Evolutionary conservation across 129 eudicot species (phyloP).

Genomic region (Mikania micrantha): DNA sequence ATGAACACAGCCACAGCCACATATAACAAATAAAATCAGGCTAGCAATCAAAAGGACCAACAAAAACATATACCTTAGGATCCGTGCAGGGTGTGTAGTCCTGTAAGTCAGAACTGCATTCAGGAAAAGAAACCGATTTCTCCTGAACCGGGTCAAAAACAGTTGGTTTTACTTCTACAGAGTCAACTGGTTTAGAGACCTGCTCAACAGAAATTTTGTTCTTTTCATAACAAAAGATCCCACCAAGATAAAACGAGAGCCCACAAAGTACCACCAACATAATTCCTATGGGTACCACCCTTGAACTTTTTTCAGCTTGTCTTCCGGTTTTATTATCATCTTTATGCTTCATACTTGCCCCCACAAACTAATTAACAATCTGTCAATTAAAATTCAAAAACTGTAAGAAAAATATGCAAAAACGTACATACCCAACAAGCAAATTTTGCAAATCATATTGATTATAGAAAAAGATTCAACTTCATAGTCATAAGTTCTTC

Average conservation of each 20-base stretch:
- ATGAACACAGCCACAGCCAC: neutral
- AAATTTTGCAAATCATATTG: neutral
- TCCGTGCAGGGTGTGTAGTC: conserved; percentile 99
- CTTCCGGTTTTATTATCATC: conserved; percentile 56
- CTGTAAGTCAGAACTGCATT: conserved; percentile 63
- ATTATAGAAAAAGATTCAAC: neutral
- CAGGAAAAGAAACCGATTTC: conserved; percentile 56
- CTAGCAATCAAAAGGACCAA: neutral
- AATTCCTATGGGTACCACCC: conserved; percentile 49
- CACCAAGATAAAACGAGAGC: conserved; percentile 88
- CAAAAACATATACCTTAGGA: conserved; percentile 50
- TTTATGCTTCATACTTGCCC: conserved; percentile 55
- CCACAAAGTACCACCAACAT: conserved; percentile 70
- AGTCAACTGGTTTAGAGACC: conserved; percentile 31
- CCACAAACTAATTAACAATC: conserved; percentile 24
- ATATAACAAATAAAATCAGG: neutral
- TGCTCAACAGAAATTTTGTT: conserved; percentile 31
- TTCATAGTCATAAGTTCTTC: neutral
- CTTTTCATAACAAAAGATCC: conserved; percentile 66
- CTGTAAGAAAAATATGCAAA: neutral
- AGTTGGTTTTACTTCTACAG: conserved; percentile 15
- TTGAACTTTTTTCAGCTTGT: conserved; percentile 63
- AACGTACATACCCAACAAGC: conserved; percentile 3
- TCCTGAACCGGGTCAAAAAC: conserved; percentile 41
- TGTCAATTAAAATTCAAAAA: conserved; percentile 25